phyloP scores from a whole-genome alignment of 2,329 filamentous ascomycete genomes.

The Botryotinia calthae region DNA sequence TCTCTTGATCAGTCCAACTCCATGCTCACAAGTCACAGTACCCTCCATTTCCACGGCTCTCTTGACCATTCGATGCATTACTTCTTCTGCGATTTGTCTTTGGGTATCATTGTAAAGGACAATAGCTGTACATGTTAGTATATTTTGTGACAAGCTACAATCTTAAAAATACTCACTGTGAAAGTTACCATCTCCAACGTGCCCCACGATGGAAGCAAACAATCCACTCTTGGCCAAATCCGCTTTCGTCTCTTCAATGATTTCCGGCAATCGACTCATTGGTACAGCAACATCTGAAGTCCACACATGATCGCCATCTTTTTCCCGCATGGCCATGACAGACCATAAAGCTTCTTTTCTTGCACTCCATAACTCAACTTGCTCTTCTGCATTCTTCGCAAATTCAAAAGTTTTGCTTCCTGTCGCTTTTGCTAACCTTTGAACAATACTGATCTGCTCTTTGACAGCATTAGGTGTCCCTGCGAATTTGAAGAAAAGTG shows the following conservation, averaged over 20 bases:
- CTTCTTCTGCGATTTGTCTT: conserved; percentile 61
- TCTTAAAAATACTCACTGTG: conserved; percentile 48
- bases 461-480: conserved; percentile 69
- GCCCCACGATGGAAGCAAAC: conserved; percentile 64
- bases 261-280: conserved; percentile 67
- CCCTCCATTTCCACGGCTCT: conserved; percentile 81
- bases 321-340: conserved; percentile 62
- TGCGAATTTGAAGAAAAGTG: conserved; percentile 81
- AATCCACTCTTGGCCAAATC: conserved; percentile 57
- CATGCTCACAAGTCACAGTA: conserved; percentile 82
- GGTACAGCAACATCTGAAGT: conserved; percentile 85
- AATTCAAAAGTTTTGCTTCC: conserved; percentile 75
- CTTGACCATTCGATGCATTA: conserved; percentile 84
- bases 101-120: conserved; percentile 66
- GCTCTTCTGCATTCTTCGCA: conserved; percentile 66
- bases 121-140: conserved; percentile 42
- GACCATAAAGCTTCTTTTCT: conserved; percentile 83
- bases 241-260: conserved; percentile 74
- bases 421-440: conserved; percentile 57
- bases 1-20: conserved; percentile 78
- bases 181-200: conserved; percentile 77
- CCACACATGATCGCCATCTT: conserved; percentile 71
- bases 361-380: conserved; percentile 76
- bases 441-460: conserved; percentile 71
- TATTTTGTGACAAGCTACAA: not conserved